Evolutionary conservation across 169 alveolate species (phyloP).

Genomic region (Plasmodium vinckei): DNA sequence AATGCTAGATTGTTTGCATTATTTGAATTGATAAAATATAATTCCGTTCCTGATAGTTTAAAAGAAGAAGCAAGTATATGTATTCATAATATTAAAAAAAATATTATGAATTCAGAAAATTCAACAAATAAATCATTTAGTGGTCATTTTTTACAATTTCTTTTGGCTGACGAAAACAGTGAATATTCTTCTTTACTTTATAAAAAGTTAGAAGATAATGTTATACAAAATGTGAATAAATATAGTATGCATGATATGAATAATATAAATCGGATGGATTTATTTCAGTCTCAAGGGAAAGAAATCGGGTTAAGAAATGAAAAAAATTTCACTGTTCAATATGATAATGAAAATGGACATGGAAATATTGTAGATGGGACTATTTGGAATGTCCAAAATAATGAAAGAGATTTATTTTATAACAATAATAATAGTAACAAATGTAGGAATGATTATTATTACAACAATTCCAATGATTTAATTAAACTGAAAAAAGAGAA

Average conservation of each 20-base stretch:
- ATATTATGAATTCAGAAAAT: slow-evolving; percentile 18
- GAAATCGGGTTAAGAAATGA: neutral
- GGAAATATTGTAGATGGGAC: neutral
- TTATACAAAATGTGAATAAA: slow-evolving; percentile 3
- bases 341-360: neutral
- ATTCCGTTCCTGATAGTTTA: slow-evolving; percentile 59
- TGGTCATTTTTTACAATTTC: slow-evolving; percentile 35
- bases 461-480: neutral
- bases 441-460: neutral
- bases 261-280: neutral
- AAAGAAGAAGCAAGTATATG: slow-evolving; percentile 65
- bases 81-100: slow-evolving; percentile 47
- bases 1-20: slow-evolving; percentile 62
- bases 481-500: neutral
- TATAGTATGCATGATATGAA: neutral
- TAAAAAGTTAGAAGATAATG: slow-evolving; percentile 12
- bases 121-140: slow-evolving; percentile 31
- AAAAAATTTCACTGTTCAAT: neutral
- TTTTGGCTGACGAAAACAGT: slow-evolving; percentile 26
- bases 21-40: slow-evolving; percentile 63
- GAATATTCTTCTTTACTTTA: slow-evolving; percentile 12
- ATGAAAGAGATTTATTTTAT: too few species aligned
- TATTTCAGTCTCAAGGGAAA: neutral
- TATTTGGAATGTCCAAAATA: too few species aligned
- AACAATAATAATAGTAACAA: neutral